These are phyloP conservation scores for Ceratobasidium sp. DNA, from an alignment of 1,284 basidiomycete species.

Conservation along the genomic window DNA sequence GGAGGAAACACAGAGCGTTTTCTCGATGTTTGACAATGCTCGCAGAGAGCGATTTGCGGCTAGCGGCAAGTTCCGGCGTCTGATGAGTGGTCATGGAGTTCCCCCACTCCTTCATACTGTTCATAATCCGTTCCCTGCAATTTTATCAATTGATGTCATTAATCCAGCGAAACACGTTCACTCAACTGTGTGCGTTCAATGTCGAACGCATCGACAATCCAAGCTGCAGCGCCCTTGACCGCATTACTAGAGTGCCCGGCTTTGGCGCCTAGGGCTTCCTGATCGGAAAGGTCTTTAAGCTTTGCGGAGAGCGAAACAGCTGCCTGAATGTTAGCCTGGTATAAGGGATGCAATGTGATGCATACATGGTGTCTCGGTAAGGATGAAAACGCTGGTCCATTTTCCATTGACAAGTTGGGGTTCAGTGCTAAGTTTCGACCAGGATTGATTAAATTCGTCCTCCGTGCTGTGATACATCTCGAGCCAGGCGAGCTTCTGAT, in stretches of 20 bases:
- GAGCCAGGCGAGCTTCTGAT: not conserved
- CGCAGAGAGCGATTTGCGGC: too few species aligned
- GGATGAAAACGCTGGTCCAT: constrained; percentile 12
- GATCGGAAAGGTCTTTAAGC: not conserved
- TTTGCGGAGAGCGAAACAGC: not conserved
- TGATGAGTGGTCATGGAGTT: too few species aligned
- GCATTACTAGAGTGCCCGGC: not conserved
- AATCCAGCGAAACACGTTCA: too few species aligned
- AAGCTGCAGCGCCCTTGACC: too few species aligned
- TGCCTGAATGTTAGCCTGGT: not conserved
- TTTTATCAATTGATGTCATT: too few species aligned
- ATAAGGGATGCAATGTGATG: not conserved
- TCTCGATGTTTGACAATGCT: too few species aligned
- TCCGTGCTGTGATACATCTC: not conserved
- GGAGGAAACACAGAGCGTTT: not conserved
- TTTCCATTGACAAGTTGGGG: not conserved
- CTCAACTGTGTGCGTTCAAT: too few species aligned
- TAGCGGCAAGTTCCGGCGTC: too few species aligned
- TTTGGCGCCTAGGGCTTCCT: not conserved
- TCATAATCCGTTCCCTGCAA: too few species aligned
- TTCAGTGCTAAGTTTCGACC: not conserved
- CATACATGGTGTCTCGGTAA: not conserved
- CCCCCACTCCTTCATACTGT: too few species aligned
- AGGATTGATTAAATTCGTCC: not conserved
- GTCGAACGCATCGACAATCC: too few species aligned